Percentiles rank a stretch among this genome's conserved stretches.
These are phyloP conservation scores for Agrostemma githago DNA, from an alignment of 148 eudicot species.

Conservation along the genomic window DNA sequence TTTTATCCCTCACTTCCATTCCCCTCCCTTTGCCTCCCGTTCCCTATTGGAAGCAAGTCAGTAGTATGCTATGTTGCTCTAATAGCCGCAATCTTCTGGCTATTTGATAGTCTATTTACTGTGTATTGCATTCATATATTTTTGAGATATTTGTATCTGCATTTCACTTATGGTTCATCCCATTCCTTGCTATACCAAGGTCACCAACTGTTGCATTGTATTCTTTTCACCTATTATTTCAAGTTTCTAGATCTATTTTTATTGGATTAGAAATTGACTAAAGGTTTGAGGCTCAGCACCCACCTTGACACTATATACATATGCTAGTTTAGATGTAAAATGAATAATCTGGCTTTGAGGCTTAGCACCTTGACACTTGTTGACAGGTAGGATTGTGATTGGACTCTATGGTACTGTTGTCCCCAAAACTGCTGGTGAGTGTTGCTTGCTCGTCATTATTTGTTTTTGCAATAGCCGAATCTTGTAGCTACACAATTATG, in stretches of 20 bases:
- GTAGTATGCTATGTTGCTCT: too few relatives aligned
- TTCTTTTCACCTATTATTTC: neutral
- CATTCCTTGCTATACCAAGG: neutral
- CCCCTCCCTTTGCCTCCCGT: too few relatives aligned
- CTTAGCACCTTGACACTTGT: constrained; percentile 12
- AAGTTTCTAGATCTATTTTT: neutral
- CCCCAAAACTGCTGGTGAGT: constrained; percentile 79
- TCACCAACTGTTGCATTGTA: neutral
- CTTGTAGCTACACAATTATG: neutral
- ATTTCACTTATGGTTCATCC: neutral
- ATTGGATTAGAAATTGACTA: neutral
- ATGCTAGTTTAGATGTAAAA: neutral
- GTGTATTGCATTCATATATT: neutral
- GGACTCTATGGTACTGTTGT: constrained; percentile 86
- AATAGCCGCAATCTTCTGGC: neutral
- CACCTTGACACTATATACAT: neutral
- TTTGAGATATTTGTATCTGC: neutral
- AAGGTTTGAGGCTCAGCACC: neutral
- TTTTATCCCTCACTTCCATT: too few relatives aligned
- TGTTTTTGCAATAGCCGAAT: neutral
- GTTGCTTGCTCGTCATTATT: constrained; percentile 12
- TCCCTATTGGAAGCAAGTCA: too few relatives aligned
- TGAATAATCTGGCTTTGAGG: neutral
- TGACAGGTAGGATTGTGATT: constrained; percentile 86
- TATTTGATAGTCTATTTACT: neutral